Evolutionary conservation across 176 grass and related monocot genomes (phyloP), one percentile per base, ranked within the genome.

Genomic region (maize (Zea mays)): DNA sequence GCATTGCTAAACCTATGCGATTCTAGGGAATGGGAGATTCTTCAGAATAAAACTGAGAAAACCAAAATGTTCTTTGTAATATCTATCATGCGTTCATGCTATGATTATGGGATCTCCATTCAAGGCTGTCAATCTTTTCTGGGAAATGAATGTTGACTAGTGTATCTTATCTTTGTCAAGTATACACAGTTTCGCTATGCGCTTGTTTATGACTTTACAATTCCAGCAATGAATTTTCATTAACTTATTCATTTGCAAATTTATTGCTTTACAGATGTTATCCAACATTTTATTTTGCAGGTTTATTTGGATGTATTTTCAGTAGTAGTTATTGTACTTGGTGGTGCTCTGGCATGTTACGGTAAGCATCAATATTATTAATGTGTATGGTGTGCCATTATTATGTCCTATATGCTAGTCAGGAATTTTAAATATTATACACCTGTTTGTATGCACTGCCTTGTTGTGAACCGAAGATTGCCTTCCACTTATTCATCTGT

Each of bases 231-330:
- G 58, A 6, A 71, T 71, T 55, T 73, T 57, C 72, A 38, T 21
- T 39, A 68, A 36, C 51, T 77, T 71, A 46, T 73, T 57, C 49
- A 13, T 21, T 69, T 79, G 36, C 51, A 47, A 65, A 34, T 65
- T 84, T 46, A 68, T 74, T 79, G 9, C 10, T 79, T 75, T 16
- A 81, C 37, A 67, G 7, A 63, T 20, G 33, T 77, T 57, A 65
- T 2, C 41, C 71, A 71, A 50, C 8, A 83, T 75, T 83, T 86
- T 59, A 15, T 92, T 85, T 91, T 84, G 67, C 87, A 99, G 96
- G 90, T 99, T 71, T 99, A 95, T 75, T 84, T 99, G 80, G 88
- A 91, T 88, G 89, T 91, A 79, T 96, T 96, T 91, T 96, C 96
- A 87, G 83, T 87, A 71, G 88, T 89, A 62, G 72, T 84, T 85